A percentile compares a stretch with the other conserved stretches of the same genome.
phyloP scores from a whole-genome alignment of 179 eudicot genomes.

The Gypsophila paniculata region DNA sequence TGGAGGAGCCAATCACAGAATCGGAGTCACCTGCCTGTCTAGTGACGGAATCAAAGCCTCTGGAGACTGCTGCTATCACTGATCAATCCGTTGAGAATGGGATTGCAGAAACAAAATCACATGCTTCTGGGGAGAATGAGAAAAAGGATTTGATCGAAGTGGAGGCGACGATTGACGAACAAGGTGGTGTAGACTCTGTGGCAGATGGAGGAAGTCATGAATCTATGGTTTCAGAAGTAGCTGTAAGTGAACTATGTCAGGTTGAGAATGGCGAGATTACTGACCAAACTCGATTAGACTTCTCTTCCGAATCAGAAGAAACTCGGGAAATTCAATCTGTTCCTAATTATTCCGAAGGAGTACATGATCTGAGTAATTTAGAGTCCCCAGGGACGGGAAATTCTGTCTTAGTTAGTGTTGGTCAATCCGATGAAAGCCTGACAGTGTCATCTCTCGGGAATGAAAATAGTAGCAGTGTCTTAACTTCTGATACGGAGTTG shows the following conservation, averaged over 20 bases:
- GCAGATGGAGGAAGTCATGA: slow-evolving; percentile 14
- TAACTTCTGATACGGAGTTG: slow-evolving; percentile 5
- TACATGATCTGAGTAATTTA: slow-evolving; percentile 1
- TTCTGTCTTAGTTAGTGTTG: not conserved
- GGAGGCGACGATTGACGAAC: slow-evolving; percentile 6
- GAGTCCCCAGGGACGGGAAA: slow-evolving; percentile 12
- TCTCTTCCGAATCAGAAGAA: slow-evolving; percentile 16
- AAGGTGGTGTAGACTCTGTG: slow-evolving; percentile 13
- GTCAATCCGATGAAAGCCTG: slow-evolving; percentile 16
- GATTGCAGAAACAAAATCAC: slow-evolving; percentile 11
- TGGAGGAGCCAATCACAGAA: too few species aligned
- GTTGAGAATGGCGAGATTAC: slow-evolving; percentile 9
- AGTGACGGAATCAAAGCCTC: too few species aligned
- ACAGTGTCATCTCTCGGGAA: slow-evolving; percentile 2
- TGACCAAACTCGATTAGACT: slow-evolving; percentile 15
- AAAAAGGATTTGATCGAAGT: slow-evolving; percentile 14
- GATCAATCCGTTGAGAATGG: too few species aligned
- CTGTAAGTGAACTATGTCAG: slow-evolving; percentile 14
- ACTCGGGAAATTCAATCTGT: slow-evolving; percentile 19
- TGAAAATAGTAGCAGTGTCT: not conserved
- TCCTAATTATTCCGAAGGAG: slow-evolving; percentile 18
- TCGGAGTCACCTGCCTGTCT: too few species aligned
- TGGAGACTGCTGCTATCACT: too few species aligned
- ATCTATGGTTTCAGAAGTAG: slow-evolving; percentile 25
- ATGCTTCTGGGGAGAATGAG: slow-evolving; percentile 16